phyloP scores from a whole-genome alignment of 2,329 filamentous ascomycete genomes.

The Dothidotthia symphoricarpi region DNA sequence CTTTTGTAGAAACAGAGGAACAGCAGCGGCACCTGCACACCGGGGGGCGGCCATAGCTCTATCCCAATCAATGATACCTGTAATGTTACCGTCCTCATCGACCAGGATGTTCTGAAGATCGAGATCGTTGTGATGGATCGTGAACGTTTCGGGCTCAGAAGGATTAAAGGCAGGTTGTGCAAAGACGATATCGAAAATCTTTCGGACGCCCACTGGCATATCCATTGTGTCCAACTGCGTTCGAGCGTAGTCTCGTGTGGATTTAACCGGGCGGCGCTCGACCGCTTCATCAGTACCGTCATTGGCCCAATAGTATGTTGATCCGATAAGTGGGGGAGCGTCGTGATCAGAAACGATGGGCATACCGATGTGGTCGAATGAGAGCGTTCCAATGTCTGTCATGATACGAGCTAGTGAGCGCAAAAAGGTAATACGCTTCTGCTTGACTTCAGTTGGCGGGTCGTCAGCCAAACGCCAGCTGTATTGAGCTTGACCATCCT shows the following conservation, averaged over 20 bases:
- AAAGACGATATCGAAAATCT: constrained; percentile 3
- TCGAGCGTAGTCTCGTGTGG: background rate
- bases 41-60: constrained; percentile 8
- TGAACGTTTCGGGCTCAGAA: constrained; percentile 15
- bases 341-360: constrained; percentile 2
- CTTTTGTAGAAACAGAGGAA: constrained; percentile 10
- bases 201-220: too few relatives aligned
- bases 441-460: background rate
- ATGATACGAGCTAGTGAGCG: constrained; percentile 10
- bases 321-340: background rate
- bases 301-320: constrained; percentile 1
- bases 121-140: constrained; percentile 19
- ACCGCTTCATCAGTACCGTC: background rate
- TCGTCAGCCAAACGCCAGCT: constrained; percentile 1
- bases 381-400: constrained; percentile 8
- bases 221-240: too few relatives aligned
- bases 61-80: constrained; percentile 22
- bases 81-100: constrained; percentile 12
- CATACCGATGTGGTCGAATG: constrained; percentile 16
- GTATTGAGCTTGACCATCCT: background rate
- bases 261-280: background rate
- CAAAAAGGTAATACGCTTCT: constrained; percentile 15
- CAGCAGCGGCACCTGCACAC: constrained; percentile 8
- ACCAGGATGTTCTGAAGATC: constrained; percentile 24
- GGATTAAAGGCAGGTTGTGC: constrained; percentile 2